Base-by-base conservation (phyloP, 805 yeast genomes). In the Saccharomyces mikatae region DNA sequence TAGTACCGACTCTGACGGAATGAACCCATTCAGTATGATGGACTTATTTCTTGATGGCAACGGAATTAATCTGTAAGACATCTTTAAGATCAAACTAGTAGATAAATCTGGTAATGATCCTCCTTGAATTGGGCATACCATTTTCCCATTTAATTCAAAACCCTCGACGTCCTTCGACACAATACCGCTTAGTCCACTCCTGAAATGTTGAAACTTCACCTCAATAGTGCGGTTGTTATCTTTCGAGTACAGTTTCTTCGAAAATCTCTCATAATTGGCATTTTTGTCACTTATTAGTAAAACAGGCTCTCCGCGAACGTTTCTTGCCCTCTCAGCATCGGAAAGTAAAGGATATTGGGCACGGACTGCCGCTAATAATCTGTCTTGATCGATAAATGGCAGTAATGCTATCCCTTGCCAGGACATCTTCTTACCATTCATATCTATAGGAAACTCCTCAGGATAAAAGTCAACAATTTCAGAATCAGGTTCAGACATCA, bases 341-440 rank as follows among this genome's bases (percentile, higher is more conserved):
- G 89, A 78, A 49, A 91, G 74, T 41, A 74, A 69, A 1, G 77
- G 72, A 65, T 91, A 91, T 57, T 85, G 81, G 0, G 71, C 79
- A 52, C 80, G 76, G 1, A 90, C 96, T 3, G 82, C 84, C 17
- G 75, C 72, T 52, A 91, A 69, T 47, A 91, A 74, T 61, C 96
- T 74, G n/a, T 70, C 70, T 62, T 89, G 96, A 63, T 91, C 96
- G 61, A 91, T 92, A 61, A 91, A 91, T 0, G 98, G 97, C 53
- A 91, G 73, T 46, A 91, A 71, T 0, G 96, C 91, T 63, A 91
- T 86, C 52, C 96, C 97, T 67, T 89, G 95, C 98, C 98, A 91
- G 51, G 92, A 77, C 89, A 87, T 86, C 60, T 87, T 89, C 61
- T 89, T 88, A 29, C 98, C 98, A 66, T 91, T 90, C 96, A 91